A percentile compares a stretch with the other conserved stretches of the same genome.
These are phyloP conservation scores for Zygosaccharomyces bailii DNA, from an alignment of 805 yeast species.

Conservation along the genomic window DNA sequence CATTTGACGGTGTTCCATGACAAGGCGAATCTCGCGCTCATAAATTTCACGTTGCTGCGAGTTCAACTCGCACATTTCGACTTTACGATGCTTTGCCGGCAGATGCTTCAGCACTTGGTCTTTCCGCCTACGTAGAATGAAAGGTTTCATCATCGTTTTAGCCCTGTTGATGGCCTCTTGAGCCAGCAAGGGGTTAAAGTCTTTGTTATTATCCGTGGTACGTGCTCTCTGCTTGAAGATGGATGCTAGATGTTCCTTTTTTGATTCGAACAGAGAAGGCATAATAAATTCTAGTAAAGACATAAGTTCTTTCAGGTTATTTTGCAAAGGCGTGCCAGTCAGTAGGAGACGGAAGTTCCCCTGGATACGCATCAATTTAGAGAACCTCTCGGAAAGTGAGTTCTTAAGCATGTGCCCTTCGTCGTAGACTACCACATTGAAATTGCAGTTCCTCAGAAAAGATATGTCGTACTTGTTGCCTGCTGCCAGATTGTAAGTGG, in stretches of 20 bases:
- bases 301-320: conserved; percentile 84
- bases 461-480: conserved; percentile 79
- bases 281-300: conserved; percentile 87
- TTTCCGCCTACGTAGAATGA: conserved; percentile 87
- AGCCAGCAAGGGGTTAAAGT: conserved; percentile 76
- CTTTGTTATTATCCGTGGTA: conserved; percentile 51
- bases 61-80: conserved; percentile 63
- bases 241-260: conserved; percentile 74
- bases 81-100: conserved; percentile 68
- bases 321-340: conserved; percentile 97
- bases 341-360: conserved; percentile 82
- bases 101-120: conserved; percentile 86
- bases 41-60: conserved; percentile 57
- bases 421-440: conserved; percentile 89
- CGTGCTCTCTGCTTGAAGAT: conserved; percentile 85
- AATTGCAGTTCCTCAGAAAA: conserved; percentile 68
- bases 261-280: conserved; percentile 76
- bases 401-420: conserved; percentile 98
- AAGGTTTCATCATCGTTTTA: conserved; percentile 97
- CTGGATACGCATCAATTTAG: conserved; percentile 75
- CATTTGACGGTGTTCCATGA: conserved; percentile 36
- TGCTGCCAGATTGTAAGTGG: conserved; percentile 89
- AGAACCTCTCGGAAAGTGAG: conserved; percentile 80
- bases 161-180: conserved; percentile 92
- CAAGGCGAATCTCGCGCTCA: conserved; percentile 48